Evolutionary conservation across 1,284 basidiomycete species (phyloP).

Genomic region (Gastroboletus turbinatus): DNA sequence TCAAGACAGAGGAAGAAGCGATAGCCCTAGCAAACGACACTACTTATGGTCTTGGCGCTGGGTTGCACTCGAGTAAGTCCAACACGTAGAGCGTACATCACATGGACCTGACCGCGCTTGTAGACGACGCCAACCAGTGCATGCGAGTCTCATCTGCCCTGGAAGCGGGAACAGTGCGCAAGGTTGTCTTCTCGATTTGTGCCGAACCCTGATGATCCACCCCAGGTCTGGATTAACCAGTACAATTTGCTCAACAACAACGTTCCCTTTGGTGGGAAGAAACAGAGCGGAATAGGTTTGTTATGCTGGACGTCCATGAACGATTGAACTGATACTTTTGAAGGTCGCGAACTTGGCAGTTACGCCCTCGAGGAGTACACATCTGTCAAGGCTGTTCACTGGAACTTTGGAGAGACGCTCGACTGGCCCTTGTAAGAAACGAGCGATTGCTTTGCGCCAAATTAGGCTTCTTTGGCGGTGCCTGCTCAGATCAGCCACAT

Average conservation of each 20-base stretch:
- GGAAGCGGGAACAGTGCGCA: slow-evolving; percentile 79
- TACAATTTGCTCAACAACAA: slow-evolving; percentile 82
- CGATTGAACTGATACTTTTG: slow-evolving; percentile 6
- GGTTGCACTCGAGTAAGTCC: slow-evolving; percentile 78
- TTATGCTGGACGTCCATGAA: slow-evolving; percentile 17
- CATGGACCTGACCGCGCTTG: not conserved
- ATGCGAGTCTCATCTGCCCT: slow-evolving; percentile 81
- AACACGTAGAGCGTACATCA: not conserved
- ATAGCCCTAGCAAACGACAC: slow-evolving; percentile 83
- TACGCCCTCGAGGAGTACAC: slow-evolving; percentile 85
- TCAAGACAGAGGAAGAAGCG: slow-evolving; percentile 79
- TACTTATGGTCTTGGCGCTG: slow-evolving; percentile 85
- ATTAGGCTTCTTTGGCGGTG: not conserved
- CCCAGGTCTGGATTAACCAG: slow-evolving; percentile 85
- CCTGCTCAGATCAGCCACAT: not conserved
- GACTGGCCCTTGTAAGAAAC: slow-evolving; percentile 69
- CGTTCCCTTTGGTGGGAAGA: slow-evolving; percentile 93
- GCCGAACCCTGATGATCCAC: slow-evolving; percentile 8
- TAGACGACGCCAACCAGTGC: slow-evolving; percentile 84
- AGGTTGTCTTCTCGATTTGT: not conserved
- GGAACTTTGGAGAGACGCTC: slow-evolving; percentile 81
- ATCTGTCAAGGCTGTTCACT: slow-evolving; percentile 84
- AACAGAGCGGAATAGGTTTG: slow-evolving; percentile 71
- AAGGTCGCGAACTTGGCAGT: slow-evolving; percentile 86
- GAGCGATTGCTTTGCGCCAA: not conserved